Percentiles rank a stretch among this genome's conserved stretches.
Evolutionary conservation across 805 yeast species (phyloP).

Genomic region (Candida ponderosae): DNA sequence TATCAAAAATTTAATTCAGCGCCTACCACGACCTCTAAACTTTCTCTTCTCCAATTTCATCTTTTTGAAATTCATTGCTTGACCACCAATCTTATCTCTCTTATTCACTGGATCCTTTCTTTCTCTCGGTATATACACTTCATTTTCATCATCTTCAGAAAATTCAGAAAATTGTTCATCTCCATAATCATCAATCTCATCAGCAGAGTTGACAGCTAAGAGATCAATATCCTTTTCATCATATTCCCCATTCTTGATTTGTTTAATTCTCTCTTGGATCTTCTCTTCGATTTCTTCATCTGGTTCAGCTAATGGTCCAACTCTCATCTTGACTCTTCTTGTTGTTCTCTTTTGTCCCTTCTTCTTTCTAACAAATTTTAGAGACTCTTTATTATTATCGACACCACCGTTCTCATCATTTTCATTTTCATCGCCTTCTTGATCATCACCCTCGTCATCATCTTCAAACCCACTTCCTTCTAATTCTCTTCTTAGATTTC

Average conservation of each 20-base stretch:
- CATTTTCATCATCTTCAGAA: slow-evolving; percentile 11
- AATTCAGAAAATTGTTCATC: slow-evolving; percentile 16
- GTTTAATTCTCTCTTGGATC: slow-evolving; percentile 16
- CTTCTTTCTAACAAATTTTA: slow-evolving; percentile 25
- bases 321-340: slow-evolving; percentile 18
- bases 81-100: slow-evolving; percentile 1
- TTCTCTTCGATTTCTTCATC: slow-evolving; percentile 23
- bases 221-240: not conserved
- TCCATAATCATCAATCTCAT: slow-evolving; percentile 12
- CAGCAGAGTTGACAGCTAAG: slow-evolving; percentile 2
- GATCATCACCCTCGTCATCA: slow-evolving; percentile 12
- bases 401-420: slow-evolving; percentile 1
- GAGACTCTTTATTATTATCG: slow-evolving; percentile 12
- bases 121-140: slow-evolving; percentile 7
- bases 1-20: no score
- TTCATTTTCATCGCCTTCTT: slow-evolving; percentile 10
- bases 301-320: slow-evolving; percentile 18
- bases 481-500: no score
- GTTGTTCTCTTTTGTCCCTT: slow-evolving; percentile 26
- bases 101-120: slow-evolving; percentile 1
- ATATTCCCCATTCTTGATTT: slow-evolving; percentile 8
- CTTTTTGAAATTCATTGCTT: slow-evolving; percentile 36
- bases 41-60: slow-evolving; percentile 43
- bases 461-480: slow-evolving; percentile 11
- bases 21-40: slow-evolving; percentile 21